Percentiles rank a stretch among this genome's conserved stretches.
Conservation (phyloP, 495 filamentous ascomycete genomes). For the Xylaria flabelliformis region DNA sequence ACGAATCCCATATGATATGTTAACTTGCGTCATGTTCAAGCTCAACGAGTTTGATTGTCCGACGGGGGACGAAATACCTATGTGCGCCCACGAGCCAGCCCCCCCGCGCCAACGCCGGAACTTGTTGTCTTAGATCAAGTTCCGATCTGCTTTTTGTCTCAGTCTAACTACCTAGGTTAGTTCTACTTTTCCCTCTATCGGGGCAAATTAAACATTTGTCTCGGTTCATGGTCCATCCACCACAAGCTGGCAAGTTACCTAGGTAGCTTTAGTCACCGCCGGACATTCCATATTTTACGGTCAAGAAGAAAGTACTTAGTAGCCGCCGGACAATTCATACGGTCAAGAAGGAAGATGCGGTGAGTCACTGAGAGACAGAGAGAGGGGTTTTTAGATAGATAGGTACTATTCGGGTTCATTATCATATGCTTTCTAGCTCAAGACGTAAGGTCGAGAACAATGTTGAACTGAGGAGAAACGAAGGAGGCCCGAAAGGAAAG, state of each 20-base stretch:
- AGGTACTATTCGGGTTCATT: neutral
- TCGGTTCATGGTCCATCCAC: constrained; percentile 1
- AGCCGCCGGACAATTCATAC: neutral
- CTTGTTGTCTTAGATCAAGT: constrained; percentile 8
- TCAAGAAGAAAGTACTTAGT: neutral
- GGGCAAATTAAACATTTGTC: constrained; percentile 1
- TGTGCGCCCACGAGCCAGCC: neutral
- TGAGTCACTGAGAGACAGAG: constrained; percentile 2
- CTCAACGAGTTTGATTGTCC: neutral
- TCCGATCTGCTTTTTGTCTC: constrained; percentile 22
- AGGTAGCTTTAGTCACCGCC: neutral
- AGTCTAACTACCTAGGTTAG: no score
- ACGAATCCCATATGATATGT: neutral
- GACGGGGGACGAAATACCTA: neutral
- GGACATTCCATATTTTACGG: neutral
- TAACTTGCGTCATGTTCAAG: neutral
- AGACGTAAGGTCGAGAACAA: neutral
- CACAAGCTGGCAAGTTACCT: neutral
- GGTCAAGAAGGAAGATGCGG: neutral
- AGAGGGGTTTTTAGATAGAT: neutral
- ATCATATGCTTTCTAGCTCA: neutral
- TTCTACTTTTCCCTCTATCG: no score
- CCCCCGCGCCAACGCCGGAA: constrained; percentile 12
- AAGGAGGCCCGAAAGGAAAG: constrained; percentile 22
- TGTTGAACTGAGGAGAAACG: constrained; percentile 1